phyloP scores from a whole-genome alignment of 345 rosid genomes.

The Anastatica hierochuntica region DNA sequence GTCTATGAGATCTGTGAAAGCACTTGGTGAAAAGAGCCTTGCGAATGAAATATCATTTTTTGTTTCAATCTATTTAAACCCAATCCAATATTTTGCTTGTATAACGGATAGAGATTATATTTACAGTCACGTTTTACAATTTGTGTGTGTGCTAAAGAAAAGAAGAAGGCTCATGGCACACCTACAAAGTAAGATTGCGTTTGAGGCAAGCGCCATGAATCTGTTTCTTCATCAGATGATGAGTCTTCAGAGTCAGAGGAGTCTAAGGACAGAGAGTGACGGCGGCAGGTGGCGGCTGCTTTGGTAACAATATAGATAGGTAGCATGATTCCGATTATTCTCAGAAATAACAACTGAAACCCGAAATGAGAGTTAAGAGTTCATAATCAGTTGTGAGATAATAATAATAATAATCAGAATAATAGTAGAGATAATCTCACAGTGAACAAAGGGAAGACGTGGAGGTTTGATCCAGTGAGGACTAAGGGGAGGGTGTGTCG shows the following conservation, averaged over 20 bases:
- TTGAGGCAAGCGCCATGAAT: constrained; percentile 22
- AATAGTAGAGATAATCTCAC: constrained; percentile 22
- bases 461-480: constrained; percentile 31
- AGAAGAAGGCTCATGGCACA: constrained; percentile 10
- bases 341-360: constrained; percentile 47
- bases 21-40: neutral
- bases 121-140: neutral
- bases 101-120: constrained; percentile 9
- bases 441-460: constrained; percentile 45
- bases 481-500: constrained; percentile 69
- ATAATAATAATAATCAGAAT: too few species aligned
- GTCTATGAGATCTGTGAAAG: neutral
- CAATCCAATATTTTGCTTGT: constrained; percentile 19
- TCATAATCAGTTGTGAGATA: too few species aligned
- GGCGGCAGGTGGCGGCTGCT: constrained; percentile 40
- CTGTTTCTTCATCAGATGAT: constrained; percentile 61
- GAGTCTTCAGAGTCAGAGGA: constrained; percentile 12
- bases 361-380: neutral
- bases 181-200: constrained; percentile 29
- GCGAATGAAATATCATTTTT: neutral
- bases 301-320: constrained; percentile 56
- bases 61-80: neutral
- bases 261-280: constrained; percentile 25
- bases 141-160: constrained; percentile 6
- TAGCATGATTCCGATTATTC: constrained; percentile 52